These are phyloP conservation scores for Ajuga chamaepitys DNA, from an alignment of 257 asterid genomes.

Conservation along the genomic window DNA sequence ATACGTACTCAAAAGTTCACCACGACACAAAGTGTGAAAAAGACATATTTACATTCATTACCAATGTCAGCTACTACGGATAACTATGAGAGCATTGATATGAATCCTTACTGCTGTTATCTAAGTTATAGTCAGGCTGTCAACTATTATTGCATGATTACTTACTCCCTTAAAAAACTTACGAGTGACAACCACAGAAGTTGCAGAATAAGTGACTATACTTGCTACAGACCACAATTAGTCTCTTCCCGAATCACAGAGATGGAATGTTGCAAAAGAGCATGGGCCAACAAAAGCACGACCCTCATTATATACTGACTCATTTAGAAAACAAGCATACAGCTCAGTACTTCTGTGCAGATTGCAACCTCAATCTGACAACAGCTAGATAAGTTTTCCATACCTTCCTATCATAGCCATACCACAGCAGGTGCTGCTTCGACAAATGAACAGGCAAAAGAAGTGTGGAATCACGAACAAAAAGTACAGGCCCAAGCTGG, in stretches of 20 bases:
- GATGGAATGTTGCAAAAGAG: not conserved
- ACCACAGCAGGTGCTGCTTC: constrained; percentile 94
- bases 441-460: constrained; percentile 93
- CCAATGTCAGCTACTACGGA: not conserved
- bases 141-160: not conserved
- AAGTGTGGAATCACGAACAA: constrained; percentile 96
- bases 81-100: not conserved
- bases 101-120: not conserved
- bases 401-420: constrained; percentile 98
- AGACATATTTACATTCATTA: not conserved
- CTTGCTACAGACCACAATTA: not conserved
- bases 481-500: constrained; percentile 96
- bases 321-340: not conserved
- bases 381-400: constrained; percentile 4
- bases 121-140: not conserved
- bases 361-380: not conserved
- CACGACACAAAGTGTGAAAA: not conserved
- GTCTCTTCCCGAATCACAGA: not conserved
- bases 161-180: not conserved
- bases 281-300: not conserved
- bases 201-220: not conserved
- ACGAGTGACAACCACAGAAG: not conserved
- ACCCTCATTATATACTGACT: not conserved
- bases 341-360: not conserved
- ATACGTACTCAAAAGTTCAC: not conserved